These are phyloP conservation scores for Sorghum bicolor DNA, from an alignment of 176 grass and related monocot genomes.

Conservation along the genomic window Sorghum_bicolor_NCBIv3 NC_012878.2:998001-998500, in stretches of 20 bases:
- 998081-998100: not conserved
- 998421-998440: not conserved
- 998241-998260: not conserved
- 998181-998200: constrained; percentile 28
- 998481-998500: not conserved
- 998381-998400: not conserved
- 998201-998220: not conserved
- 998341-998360: not conserved
- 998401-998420: not conserved
- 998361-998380: too few relatives aligned
- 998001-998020: not conserved
- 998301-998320: too few relatives aligned
- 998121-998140: constrained; percentile 60
- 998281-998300: not conserved
- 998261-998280: not conserved
- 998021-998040: not conserved
- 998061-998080: not conserved
- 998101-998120: not conserved
- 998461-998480: not conserved
- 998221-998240: not conserved
- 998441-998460: constrained; percentile 1
- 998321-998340: constrained; percentile 5
- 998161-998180: constrained; percentile 52
- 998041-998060: not conserved
- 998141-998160: constrained; percentile 49